phyloP scores from a whole-genome alignment of 2,329 filamentous ascomycete species.

The Xylariaceae sp. region DNA sequence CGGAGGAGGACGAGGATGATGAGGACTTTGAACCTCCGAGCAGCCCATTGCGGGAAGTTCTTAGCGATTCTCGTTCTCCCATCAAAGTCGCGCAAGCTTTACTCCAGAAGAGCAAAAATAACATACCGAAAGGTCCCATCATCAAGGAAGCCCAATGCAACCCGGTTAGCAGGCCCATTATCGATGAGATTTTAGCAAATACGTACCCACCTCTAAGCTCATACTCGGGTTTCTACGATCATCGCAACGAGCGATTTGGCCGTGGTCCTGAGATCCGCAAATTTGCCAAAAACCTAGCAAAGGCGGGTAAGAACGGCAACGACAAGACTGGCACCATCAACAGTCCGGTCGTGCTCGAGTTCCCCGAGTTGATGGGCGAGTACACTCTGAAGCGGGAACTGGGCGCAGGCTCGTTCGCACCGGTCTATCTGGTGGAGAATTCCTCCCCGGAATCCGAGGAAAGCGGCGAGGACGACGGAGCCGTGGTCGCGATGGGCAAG shows the following conservation, averaged over 20 bases:
- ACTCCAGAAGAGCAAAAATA: slow-evolving; percentile 47
- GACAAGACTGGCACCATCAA: slow-evolving; percentile 64
- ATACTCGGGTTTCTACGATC: slow-evolving; percentile 80
- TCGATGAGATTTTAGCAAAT: slow-evolving; percentile 73
- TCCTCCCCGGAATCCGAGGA: slow-evolving; percentile 54
- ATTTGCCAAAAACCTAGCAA: slow-evolving; percentile 70
- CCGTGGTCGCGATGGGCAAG: slow-evolving; percentile 59
- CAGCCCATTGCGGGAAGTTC: slow-evolving; percentile 73
- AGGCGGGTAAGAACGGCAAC: slow-evolving; percentile 57
- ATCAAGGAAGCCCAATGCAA: slow-evolving; percentile 87
- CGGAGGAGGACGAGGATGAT: slow-evolving; percentile 38
- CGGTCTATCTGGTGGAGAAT: slow-evolving; percentile 88
- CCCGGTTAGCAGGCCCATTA: slow-evolving; percentile 77
- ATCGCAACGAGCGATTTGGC: slow-evolving; percentile 64
- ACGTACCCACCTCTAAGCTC: slow-evolving; percentile 72
- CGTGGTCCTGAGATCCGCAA: slow-evolving; percentile 78
- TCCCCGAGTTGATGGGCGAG: slow-evolving; percentile 64
- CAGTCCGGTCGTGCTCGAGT: slow-evolving; percentile 66
- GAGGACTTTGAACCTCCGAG: slow-evolving; percentile 50
- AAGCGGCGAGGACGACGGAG: slow-evolving; percentile 37
- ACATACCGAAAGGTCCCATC: slow-evolving; percentile 66
- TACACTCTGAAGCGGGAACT: slow-evolving; percentile 86
- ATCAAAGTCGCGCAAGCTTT: slow-evolving; percentile 56
- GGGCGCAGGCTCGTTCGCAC: slow-evolving; percentile 91
- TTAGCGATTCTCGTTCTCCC: slow-evolving; percentile 53